Conservation (phyloP, 306 rosid species). For the Inga leiocalycina region DNA sequence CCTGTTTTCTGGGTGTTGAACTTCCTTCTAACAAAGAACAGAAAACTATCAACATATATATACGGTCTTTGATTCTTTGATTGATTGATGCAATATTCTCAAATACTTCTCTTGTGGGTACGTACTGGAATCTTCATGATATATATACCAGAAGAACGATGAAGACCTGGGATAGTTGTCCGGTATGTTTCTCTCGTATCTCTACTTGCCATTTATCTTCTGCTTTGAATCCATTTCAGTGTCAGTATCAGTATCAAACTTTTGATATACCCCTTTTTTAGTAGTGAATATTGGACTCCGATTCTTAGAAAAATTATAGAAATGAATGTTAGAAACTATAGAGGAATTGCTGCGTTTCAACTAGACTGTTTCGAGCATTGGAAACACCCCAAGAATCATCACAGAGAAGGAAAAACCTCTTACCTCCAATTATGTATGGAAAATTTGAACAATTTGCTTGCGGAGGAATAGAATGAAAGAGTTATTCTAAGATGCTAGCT, state of each 20-base stretch:
- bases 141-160: neutral
- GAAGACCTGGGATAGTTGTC: constrained; percentile 14
- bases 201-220: neutral
- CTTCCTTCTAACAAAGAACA: neutral
- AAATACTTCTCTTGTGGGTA: neutral
- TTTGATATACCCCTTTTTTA: neutral
- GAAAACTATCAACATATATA: neutral
- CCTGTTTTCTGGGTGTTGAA: neutral
- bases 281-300: neutral
- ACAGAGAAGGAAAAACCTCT: neutral
- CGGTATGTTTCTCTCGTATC: constrained; percentile 22
- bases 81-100: neutral
- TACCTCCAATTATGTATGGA: neutral
- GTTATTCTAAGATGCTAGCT: neutral
- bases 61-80: neutral
- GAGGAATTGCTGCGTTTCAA: neutral
- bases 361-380: neutral
- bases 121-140: neutral
- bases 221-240: neutral
- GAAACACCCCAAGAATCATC: neutral
- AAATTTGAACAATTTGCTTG: neutral
- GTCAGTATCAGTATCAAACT: too few species aligned
- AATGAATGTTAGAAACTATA: neutral
- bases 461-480: neutral
- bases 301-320: neutral